Percentiles rank a stretch among this genome's conserved stretches.
These are phyloP conservation scores for Phytophthora cryptogea DNA, from an alignment of 352 stramenopile genomes.

Conservation along the genomic window DNA sequence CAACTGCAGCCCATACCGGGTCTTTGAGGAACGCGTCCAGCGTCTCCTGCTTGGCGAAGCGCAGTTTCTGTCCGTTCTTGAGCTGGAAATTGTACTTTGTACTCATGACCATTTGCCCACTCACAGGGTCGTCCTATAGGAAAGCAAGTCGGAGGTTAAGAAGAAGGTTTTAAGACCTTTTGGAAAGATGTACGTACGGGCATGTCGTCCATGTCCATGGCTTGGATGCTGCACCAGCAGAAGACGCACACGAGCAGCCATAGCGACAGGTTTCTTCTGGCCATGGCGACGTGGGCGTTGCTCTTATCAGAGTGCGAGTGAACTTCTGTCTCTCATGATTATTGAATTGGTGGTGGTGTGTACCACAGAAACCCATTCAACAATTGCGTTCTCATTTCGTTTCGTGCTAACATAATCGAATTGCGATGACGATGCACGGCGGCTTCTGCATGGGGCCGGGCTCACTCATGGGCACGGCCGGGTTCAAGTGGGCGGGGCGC, in stretches of 20 bases:
- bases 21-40: conserved; percentile 56
- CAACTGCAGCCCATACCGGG: conserved; percentile 33
- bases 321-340: not conserved
- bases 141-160: not conserved
- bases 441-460: conserved; percentile 65
- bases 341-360: not conserved
- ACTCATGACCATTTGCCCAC: conserved; percentile 74
- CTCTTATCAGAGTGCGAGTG: not conserved
- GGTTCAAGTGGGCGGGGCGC: conserved; percentile 54
- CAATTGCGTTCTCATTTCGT: not conserved
- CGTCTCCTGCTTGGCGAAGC: conserved; percentile 61
- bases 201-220: conserved; percentile 63
- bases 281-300: conserved; percentile 2
- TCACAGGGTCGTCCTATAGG: conserved; percentile 60
- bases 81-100: conserved; percentile 56
- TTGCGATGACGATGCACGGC: conserved; percentile 6
- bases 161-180: not conserved
- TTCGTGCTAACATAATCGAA: not conserved
- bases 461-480: conserved; percentile 65
- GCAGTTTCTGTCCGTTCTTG: conserved; percentile 66
- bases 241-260: conserved; percentile 21
- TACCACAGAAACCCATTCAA: not conserved
- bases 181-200: conserved; percentile 36
- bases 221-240: conserved; percentile 3
- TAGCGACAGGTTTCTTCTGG: not conserved